Base-by-base conservation (phyloP, 163 green algal species). In the Scenedesmus sp. region DNA sequence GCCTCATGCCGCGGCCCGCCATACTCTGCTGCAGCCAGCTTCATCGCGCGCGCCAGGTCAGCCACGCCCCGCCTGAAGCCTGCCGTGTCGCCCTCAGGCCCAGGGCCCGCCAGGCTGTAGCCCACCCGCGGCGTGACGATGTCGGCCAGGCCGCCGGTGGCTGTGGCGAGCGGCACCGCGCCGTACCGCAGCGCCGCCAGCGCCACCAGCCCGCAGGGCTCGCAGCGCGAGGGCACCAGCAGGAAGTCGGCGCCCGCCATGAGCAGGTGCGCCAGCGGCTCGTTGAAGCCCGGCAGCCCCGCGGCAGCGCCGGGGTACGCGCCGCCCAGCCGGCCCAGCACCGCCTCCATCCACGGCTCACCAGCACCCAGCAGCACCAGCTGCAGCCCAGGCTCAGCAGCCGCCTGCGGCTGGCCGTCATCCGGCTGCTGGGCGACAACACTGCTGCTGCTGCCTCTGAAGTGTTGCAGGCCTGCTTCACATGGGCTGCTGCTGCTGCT, bases 161-260 rank as follows among this genome's bases (percentile, higher is more conserved):
- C 87, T 10, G 94, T 90, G 5, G 96, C 96, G 3, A 99, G 89
- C 26, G 97, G 97, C 15, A 98, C 70, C 1, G 96, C 93, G 68
- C 96, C 97, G 90, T 98, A 99, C 16, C 94, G 93, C 81, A 96
- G 84, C 6, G 89, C 97, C 33, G 90, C 95, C 81, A 98, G 93
- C 2, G 95, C 95, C n/a, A 99, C 95, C 73, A 99, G 95, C 13
- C 97, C 97, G 83, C 96, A 98, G 0, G 97, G 97, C 93, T 99
- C 95, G 82, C 89, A 96, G 30, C 94, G 87, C 1, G 86, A 94
- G 4, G 94, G 93, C 33, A 98, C 85, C 46, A 98, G 37, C 59
- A 98, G 83, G 82, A 95, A 97, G 93, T 98, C 97, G 0, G 89
- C 91, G 10, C 81, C 97, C 3, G 97, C 97, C 83, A 98, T 86